phyloP scores from a whole-genome alignment of 345 rosid species.

The Physaria fendleri region DNA sequence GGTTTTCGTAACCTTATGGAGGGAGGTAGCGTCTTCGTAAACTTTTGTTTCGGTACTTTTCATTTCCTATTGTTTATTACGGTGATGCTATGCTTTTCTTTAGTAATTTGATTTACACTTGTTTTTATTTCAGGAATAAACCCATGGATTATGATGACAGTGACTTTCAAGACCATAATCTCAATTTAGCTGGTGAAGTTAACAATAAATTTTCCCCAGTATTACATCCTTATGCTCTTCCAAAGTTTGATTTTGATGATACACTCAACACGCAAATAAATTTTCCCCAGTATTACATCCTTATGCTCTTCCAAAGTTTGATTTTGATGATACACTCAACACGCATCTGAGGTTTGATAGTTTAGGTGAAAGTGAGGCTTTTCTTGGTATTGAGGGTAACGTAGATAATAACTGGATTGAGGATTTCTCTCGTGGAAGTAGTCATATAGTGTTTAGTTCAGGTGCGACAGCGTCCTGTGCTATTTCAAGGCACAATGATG shows the following conservation, averaged over 20 bases:
- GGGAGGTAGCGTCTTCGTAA: slow-evolving; percentile 99
- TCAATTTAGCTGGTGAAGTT: slow-evolving; percentile 85
- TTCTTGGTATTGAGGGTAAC: slow-evolving; percentile 80
- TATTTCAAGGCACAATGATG: slow-evolving; percentile 76
- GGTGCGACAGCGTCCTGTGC: slow-evolving; percentile 78
- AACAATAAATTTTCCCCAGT: slow-evolving; percentile 65
- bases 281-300: slow-evolving; percentile 62
- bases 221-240: slow-evolving; percentile 62
- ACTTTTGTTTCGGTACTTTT: slow-evolving; percentile 81
- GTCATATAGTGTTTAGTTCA: slow-evolving; percentile 70
- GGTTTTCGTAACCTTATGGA: slow-evolving; percentile 87
- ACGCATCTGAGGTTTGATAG: slow-evolving; percentile 67
- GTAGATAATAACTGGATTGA: slow-evolving; percentile 92
- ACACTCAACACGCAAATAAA: slow-evolving; percentile 54
- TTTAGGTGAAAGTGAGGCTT: slow-evolving; percentile 62
- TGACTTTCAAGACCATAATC: slow-evolving; percentile 94
- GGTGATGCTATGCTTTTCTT: neutral
- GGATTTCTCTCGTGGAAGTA: slow-evolving; percentile 60
- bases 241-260: slow-evolving; percentile 93
- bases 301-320: slow-evolving; percentile 81
- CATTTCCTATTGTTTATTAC: slow-evolving; percentile 56
- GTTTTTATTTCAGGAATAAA: slow-evolving; percentile 43
- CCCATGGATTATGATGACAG: slow-evolving; percentile 99
- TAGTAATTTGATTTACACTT: neutral
- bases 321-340: slow-evolving; percentile 74